Base-by-base conservation (phyloP, 192 early-diverging fungal species). In the Oehlia diaphana region DNA sequence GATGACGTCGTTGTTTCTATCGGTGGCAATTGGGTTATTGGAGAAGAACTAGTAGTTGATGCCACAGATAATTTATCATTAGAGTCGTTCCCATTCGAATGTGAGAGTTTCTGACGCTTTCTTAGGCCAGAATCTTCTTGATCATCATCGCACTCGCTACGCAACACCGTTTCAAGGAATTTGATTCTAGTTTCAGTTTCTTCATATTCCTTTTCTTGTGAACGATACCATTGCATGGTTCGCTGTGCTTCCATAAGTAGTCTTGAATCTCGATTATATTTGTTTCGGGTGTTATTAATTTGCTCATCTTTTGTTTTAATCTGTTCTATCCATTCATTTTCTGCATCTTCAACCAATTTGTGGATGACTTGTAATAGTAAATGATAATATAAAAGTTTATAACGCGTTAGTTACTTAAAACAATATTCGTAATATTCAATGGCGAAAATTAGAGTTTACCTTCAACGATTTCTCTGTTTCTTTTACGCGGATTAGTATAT, bases 291-390 rank as follows among this genome's bases (percentile, higher is more conserved):
- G 63, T 85, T 83, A 35, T 88, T 80, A 53, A 93, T 82, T 71
- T 90, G 85, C 16, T 82, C 78, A 21, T 94, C 89, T 71, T 91
- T 89, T 39, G 81, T 53, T 64, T 85, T 80, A 58, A 94, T 84
- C 53, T 92, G 88, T 12, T 87, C 88, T 2, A 87, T 81, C 78
- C 90, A 93, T 42, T 95, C 90, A 0, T 85, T 84, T 76, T 95
- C 94, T n/a, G 93, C 77, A 19, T 91, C 89, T 14, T 90, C 83
- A 61, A 94, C 87, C 70, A 93, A 83, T 74, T 88, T 89, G 81
- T 94, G 93, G 39, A 95, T 88, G 65, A 85, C 88, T 88, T 42
- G 6, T 0, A 42, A 42, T 42, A 42, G 6, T 8, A 74, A 53
- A 66, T 9, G 10, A 0, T 77, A n/a, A 47, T 12, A 42, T 69